phyloP scores from a whole-genome alignment of 1,284 basidiomycete genomes.

The Heliocybe sulcata region DNA sequence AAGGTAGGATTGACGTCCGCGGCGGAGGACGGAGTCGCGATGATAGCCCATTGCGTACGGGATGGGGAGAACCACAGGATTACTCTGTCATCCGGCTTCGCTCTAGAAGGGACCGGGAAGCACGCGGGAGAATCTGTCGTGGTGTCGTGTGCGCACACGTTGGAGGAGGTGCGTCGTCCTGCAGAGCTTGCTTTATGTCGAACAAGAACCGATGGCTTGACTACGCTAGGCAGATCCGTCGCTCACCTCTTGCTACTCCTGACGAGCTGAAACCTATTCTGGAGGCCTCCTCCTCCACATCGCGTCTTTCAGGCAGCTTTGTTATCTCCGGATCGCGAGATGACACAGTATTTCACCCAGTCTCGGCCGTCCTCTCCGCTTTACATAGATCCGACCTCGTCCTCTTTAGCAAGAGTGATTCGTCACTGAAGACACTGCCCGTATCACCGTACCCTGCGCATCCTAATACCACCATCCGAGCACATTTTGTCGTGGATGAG shows the following conservation, averaged over 20 bases:
- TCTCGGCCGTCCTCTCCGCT: constrained; percentile 44
- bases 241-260: constrained; percentile 27
- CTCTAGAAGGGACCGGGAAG: constrained; percentile 28
- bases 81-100: constrained; percentile 59
- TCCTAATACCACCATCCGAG: constrained; percentile 38
- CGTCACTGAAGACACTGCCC: constrained; percentile 40
- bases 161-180: constrained; percentile 45
- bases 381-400: constrained; percentile 57
- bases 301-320: constrained; percentile 32
- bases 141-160: constrained; percentile 62
- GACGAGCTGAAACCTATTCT: constrained; percentile 12
- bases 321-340: constrained; percentile 22
- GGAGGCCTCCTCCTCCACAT: constrained; percentile 7
- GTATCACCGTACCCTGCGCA: constrained; percentile 64
- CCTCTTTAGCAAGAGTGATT: constrained; percentile 30
- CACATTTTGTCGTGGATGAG: constrained; percentile 46
- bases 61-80: constrained; percentile 39
- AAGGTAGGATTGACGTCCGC: constrained; percentile 19
- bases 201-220: constrained; percentile 3
- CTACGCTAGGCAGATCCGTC: constrained; percentile 31
- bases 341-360: constrained; percentile 29
- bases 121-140: constrained; percentile 31
- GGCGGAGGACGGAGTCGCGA: constrained; percentile 33
- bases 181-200: neutral
- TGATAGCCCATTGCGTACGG: constrained; percentile 53